These are phyloP conservation scores for Acmispon strigosus DNA, from an alignment of 306 rosid genomes.

Conservation along the genomic window DNA sequence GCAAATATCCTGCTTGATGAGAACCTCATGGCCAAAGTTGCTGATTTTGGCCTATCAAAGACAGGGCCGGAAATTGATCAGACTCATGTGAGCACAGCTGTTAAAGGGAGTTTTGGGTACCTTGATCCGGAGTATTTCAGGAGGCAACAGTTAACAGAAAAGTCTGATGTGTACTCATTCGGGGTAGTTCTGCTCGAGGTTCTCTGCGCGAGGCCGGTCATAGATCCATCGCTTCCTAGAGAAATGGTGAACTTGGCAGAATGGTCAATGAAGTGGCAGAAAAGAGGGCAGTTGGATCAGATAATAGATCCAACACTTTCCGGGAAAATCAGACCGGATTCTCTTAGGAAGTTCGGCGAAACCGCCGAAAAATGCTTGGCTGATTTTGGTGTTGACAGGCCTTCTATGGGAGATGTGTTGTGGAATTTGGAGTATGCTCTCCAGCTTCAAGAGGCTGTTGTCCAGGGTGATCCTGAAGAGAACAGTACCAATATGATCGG, in stretches of 20 bases:
- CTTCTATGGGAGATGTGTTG: constrained; percentile 92
- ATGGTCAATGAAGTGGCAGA: constrained; percentile 97
- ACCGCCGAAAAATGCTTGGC: constrained; percentile 96
- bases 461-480: constrained; percentile 75
- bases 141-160: constrained; percentile 85
- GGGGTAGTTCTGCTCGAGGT: constrained; percentile 92
- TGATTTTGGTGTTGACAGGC: constrained; percentile 81
- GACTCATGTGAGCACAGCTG: constrained; percentile 95
- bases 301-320: constrained; percentile 67
- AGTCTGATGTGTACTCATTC: constrained; percentile 92
- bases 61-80: constrained; percentile 92
- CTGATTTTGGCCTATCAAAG: constrained; percentile 94
- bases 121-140: constrained; percentile 96
- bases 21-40: constrained; percentile 94
- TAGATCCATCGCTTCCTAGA: constrained; percentile 82
- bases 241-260: constrained; percentile 96
- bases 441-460: constrained; percentile 79
- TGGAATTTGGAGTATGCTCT: constrained; percentile 94
- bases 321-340: constrained; percentile 75
- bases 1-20: constrained; percentile 93
- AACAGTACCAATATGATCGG: constrained; percentile 91
- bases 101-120: constrained; percentile 95
- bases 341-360: constrained; percentile 87
- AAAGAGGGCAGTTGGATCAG: constrained; percentile 73
- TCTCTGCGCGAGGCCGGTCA: constrained; percentile 88